Base-by-base conservation (phyloP, 2,329 filamentous ascomycete species). In the Acephala macrosclerotiorum region DNA sequence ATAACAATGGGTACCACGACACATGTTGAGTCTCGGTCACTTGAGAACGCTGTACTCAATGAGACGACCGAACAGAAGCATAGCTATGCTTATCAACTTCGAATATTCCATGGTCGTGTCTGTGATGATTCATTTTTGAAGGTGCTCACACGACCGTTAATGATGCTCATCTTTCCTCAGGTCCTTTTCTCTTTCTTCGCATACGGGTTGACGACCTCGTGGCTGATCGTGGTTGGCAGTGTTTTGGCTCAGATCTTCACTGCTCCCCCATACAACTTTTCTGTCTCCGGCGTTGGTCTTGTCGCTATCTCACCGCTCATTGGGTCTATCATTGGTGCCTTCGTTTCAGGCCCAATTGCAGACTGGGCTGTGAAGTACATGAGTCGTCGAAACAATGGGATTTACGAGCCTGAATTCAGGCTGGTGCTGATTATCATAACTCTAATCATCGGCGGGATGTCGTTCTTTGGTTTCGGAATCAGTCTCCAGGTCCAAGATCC, bases 351-450 rank as follows among this genome's bases (percentile, higher is more conserved):
- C 8, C 58, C 64, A 0, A 47, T 66, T 35, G 64, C 64, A 2
- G 66, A 68, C 35, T 62, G 80, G 69, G 85, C 87, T 67, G 80
- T 86, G 42, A 78, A 82, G 38, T 84, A 81, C 80, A 69, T 74
- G 67, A 64, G 66, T 29, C 47, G 65, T 59, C 36, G 69, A 49
- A 67, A 75, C 70, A 64, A 74, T 26, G 73, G 71, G 20, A 66
- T 78, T 33, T 75, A 75, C 57, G 78, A 80, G 51, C 78, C 79
- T 1, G 79, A 80, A 68, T 77, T 78, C 64, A 70, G 75, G 14
- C 68, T 78, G 57, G 61, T 73, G n/a, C 60, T 74, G n/a, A 67
- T 74, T 4, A 61, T 71, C 40, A 70, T 73, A 16, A 70, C 71
- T 29, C 69, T 72, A 2, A 64, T 75, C 20, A 66, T 76, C 29